These are phyloP conservation scores for Margaritispora aquatica DNA, from an alignment of 495 filamentous ascomycete genomes.

Conservation along the genomic window DNA sequence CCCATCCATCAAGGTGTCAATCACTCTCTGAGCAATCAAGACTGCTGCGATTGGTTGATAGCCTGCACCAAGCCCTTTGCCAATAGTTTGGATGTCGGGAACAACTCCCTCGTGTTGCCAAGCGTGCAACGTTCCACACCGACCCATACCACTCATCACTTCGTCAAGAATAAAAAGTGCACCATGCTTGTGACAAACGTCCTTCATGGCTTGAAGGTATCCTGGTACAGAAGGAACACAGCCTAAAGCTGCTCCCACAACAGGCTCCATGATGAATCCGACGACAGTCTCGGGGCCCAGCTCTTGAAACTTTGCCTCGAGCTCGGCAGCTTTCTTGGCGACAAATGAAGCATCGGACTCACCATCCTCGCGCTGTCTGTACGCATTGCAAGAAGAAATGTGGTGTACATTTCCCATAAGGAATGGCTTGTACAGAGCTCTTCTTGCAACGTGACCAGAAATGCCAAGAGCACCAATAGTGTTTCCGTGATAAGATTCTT, in stretches of 20 bases:
- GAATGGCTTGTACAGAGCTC: constrained; percentile 61
- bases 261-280: constrained; percentile 71
- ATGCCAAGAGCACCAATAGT: constrained; percentile 62
- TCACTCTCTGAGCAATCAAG: constrained; percentile 45
- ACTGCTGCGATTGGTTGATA: constrained; percentile 56
- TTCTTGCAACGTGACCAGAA: constrained; percentile 56
- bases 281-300: constrained; percentile 67
- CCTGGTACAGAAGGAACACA: constrained; percentile 57
- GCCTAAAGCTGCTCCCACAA: constrained; percentile 54
- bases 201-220: constrained; percentile 58
- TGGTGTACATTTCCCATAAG: constrained; percentile 53
- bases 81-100: constrained; percentile 65
- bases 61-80: constrained; percentile 61
- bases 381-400: constrained; percentile 66
- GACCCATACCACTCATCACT: constrained; percentile 75
- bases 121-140: constrained; percentile 59
- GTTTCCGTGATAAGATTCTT: constrained; percentile 69
- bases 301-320: constrained; percentile 68
- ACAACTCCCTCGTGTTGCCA: constrained; percentile 59
- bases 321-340: constrained; percentile 44
- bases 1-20: constrained; percentile 48
- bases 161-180: constrained; percentile 69
- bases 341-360: constrained; percentile 50
- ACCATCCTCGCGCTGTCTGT: constrained; percentile 43
- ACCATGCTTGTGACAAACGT: constrained; percentile 57